A percentile compares a stretch with the other conserved stretches of the same genome.
Conservation (phyloP, 1,139 yeast species). For the Eremothecium cymbalariae region DNA sequence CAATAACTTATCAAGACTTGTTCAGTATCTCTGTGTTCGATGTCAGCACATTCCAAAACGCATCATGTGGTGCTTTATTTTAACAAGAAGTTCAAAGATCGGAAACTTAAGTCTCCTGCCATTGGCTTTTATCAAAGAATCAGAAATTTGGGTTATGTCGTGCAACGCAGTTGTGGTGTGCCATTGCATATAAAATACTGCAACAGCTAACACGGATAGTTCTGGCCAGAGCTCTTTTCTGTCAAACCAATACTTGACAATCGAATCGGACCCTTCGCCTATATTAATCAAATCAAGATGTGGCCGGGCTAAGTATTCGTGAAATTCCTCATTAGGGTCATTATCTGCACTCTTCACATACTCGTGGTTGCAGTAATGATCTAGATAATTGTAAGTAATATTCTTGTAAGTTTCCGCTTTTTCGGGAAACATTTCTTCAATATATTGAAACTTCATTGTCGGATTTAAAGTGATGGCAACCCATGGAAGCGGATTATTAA, state of each 20-base stretch:
- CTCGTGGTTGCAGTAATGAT: background rate
- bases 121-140: conserved; percentile 1
- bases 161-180: background rate
- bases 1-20: too few relatives aligned
- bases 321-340: background rate
- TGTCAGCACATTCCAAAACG: conserved; percentile 39
- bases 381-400: background rate
- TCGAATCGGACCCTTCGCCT: too few relatives aligned
- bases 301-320: conserved; percentile 1
- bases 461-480: conserved; percentile 2
- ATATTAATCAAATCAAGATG: background rate
- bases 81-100: conserved; percentile 2
- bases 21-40: too few relatives aligned
- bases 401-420: background rate
- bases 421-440: conserved; percentile 1
- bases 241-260: conserved; percentile 5
- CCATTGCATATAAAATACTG: conserved; percentile 1
- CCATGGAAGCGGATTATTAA: conserved; percentile 3
- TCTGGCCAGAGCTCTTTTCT: conserved; percentile 6
- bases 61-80: conserved; percentile 31
- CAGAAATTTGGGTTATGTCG: background rate
- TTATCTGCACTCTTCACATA: background rate
- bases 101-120: conserved; percentile 1
- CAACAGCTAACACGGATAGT: conserved; percentile 2
- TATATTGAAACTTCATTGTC: conserved; percentile 1